Evolutionary conservation across 2,329 filamentous ascomycete genomes (phyloP).

Genomic region (Cladosporium sp.): DNA sequence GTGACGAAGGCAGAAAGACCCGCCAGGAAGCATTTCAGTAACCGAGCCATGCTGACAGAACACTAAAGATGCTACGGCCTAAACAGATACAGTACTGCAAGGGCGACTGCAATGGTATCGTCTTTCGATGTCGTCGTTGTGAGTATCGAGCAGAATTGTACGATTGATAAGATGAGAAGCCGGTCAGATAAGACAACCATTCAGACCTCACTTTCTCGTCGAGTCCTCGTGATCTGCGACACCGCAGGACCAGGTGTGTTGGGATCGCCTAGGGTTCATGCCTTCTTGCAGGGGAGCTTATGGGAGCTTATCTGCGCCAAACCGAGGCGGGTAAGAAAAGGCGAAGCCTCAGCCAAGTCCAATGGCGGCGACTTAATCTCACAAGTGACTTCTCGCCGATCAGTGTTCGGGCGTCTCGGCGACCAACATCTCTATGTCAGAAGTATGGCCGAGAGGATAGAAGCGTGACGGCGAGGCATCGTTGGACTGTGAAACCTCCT

Average conservation of each 20-base stretch:
- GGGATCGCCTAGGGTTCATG: background rate
- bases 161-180: slow-evolving; percentile 18
- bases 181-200: slow-evolving; percentile 10
- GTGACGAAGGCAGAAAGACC: background rate
- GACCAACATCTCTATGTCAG: background rate
- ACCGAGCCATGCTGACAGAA: background rate
- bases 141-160: background rate
- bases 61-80: background rate
- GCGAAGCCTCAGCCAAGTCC: slow-evolving; percentile 7
- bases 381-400: background rate
- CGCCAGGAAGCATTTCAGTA: background rate
- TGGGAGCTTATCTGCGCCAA: background rate
- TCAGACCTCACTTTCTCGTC: slow-evolving; percentile 1
- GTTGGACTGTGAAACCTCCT: background rate
- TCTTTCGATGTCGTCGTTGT: background rate
- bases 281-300: background rate
- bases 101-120: background rate
- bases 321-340: background rate
- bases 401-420: background rate
- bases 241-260: background rate
- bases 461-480: background rate
- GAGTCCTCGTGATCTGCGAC: background rate
- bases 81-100: background rate
- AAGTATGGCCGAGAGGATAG: background rate
- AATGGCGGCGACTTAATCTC: background rate